Evolutionary conservation across 78 protist species (phyloP).

Genomic region (Dictyostelium purpureum): DNA sequence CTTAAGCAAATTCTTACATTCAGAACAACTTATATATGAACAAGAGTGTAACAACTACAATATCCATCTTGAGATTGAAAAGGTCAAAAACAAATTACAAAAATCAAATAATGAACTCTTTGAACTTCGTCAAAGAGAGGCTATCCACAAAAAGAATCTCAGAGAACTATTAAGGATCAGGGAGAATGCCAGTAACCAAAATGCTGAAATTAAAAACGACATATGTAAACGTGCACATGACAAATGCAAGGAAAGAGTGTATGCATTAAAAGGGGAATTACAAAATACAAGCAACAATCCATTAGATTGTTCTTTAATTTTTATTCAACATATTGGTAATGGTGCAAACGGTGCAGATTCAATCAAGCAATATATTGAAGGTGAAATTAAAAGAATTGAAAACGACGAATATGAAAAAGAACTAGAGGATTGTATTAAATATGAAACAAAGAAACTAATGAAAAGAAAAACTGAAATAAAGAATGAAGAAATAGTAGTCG

Average conservation of each 20-base stretch:
- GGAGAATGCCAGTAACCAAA: background rate
- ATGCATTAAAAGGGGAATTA: background rate
- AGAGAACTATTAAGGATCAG: background rate
- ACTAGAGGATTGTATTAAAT: slow-evolving; percentile 2
- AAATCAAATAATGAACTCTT: background rate
- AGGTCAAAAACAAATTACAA: background rate
- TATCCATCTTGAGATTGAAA: background rate
- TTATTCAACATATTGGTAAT: background rate
- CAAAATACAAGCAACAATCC: background rate
- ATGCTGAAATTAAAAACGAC: background rate
- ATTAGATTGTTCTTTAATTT: background rate
- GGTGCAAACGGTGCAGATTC: background rate
- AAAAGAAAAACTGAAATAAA: slow-evolving; percentile 1
- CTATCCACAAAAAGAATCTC: background rate
- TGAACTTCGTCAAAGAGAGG: slow-evolving; percentile 14
- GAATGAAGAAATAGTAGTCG: background rate
- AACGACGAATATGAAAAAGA: background rate
- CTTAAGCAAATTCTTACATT: background rate
- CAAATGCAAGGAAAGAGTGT: background rate
- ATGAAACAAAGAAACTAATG: background rate
- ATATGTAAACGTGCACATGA: background rate
- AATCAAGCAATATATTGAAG: background rate
- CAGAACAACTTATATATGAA: background rate
- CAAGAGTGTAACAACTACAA: background rate
- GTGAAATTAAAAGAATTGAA: slow-evolving; percentile 7